Evolutionary conservation across 1,139 yeast genomes (phyloP), one percentile per base, ranked within the genome.

Genomic region (Suhomyces ambrosiae): DNA sequence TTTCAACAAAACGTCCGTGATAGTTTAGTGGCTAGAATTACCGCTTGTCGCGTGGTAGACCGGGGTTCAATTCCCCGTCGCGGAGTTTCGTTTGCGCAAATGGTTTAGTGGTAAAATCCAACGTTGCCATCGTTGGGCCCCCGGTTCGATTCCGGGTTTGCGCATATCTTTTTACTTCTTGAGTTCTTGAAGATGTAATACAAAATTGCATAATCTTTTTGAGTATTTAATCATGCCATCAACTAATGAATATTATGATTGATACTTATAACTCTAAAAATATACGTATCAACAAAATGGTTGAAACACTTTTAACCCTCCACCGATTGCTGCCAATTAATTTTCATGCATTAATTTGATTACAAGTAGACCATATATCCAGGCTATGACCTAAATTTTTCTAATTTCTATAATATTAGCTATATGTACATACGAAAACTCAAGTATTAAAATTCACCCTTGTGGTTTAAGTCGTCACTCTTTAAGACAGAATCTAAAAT

Each of bases 21-120:
- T 65, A 65, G 71, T 65, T 65, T 65, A 65, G 70, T 64, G 71
- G 70, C 69, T 64, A 65, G 71, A 65, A 65, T 65, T 57, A 56
- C 70, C 71, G 71, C 63, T 65, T 65, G 71, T 65, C 75, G 74
- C 80, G 75, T 69, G 80, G 80, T 71, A 70, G 80, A 75, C 79
- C 80, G 79, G 80, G 80, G 80, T 75, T 75, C 80, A 71, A 75
- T 75, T 75, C 80, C 80, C 80, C 79, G 80, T 75, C 78, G 74
- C 78, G 79, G 80, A 75, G 80, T 50, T 45, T 40, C 21, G 23
- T 23, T 27, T 33, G 49, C 49, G 49, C 49, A 44, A 46, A 42
- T 45, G 49, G 49, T 45, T 45, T 45, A 45, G 49, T 45, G 47
- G 49, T 45, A 45, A 45, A 45, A 45, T 30, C 42, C 45, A 36